Conservation (phyloP, 345 rosid species). For the Citrus reticulata region DNA sequence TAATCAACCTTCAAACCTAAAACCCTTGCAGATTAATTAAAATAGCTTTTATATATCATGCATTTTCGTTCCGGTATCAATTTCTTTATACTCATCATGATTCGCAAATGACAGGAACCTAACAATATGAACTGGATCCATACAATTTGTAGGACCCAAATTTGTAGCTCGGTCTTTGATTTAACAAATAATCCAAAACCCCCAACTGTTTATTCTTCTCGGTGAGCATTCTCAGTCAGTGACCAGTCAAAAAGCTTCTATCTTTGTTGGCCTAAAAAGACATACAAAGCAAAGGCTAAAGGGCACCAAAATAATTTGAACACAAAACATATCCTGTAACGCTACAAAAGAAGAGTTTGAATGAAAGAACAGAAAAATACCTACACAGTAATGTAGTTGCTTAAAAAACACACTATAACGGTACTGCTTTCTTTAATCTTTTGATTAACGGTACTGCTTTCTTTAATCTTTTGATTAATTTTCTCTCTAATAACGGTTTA, state of each 20-base stretch:
- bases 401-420: constrained; percentile 29
- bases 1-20: neutral
- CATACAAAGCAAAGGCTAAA: constrained; percentile 29
- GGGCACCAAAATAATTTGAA: constrained; percentile 38
- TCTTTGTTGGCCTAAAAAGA: constrained; percentile 59
- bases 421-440: too few relatives aligned
- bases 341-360: constrained; percentile 49
- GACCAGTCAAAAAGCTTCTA: constrained; percentile 52
- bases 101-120: constrained; percentile 1
- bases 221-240: constrained; percentile 12
- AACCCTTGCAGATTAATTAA: neutral
- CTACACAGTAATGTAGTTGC: constrained; percentile 13
- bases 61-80: neutral
- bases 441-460: neutral
- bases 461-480: too few relatives aligned
- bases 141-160: neutral
- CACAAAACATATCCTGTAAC: constrained; percentile 33
- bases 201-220: constrained; percentile 28
- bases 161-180: neutral
- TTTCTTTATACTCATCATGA: neutral
- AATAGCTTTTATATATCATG: neutral
- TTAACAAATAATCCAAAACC: constrained; percentile 30
- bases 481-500: constrained; percentile 14
- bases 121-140: neutral
- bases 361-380: constrained; percentile 16